These are phyloP conservation scores for Excoecaria agallocha DNA, from an alignment of 345 rosid genomes.

Conservation along the genomic window DNA sequence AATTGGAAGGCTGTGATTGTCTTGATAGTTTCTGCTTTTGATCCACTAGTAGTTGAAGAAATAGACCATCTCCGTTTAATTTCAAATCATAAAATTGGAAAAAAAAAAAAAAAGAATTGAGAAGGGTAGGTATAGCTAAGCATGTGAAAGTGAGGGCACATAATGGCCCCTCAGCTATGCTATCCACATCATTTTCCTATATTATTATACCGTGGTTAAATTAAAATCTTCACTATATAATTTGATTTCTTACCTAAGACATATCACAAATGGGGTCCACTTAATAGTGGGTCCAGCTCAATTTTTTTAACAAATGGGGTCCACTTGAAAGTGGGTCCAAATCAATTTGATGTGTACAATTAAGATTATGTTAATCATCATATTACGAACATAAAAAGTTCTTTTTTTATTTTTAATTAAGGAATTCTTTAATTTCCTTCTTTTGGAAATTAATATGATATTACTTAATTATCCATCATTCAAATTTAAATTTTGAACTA, in stretches of 20 bases:
- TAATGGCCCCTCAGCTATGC: slow-evolving; percentile 43
- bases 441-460: too few relatives aligned
- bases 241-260: slow-evolving; percentile 59
- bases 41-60: slow-evolving; percentile 53
- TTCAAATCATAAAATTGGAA: background rate
- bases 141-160: slow-evolving; percentile 24
- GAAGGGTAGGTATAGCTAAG: slow-evolving; percentile 27
- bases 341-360: slow-evolving; percentile 58
- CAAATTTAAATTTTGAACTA: background rate
- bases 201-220: slow-evolving; percentile 19
- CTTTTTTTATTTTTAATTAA: too few relatives aligned
- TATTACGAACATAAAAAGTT: slow-evolving; percentile 41
- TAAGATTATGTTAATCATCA: slow-evolving; percentile 42
- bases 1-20: slow-evolving; percentile 37
- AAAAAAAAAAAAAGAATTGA: background rate
- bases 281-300: slow-evolving; percentile 39
- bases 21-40: slow-evolving; percentile 29
- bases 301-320: too few relatives aligned
- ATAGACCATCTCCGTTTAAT: slow-evolving; percentile 35
- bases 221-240: slow-evolving; percentile 31
- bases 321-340: too few relatives aligned
- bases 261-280: slow-evolving; percentile 37
- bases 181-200: slow-evolving; percentile 45
- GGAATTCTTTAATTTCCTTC: too few relatives aligned
- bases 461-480: background rate